phyloP scores from a whole-genome alignment of 1,284 basidiomycete genomes.

The Coriolopsis trogii region DNA sequence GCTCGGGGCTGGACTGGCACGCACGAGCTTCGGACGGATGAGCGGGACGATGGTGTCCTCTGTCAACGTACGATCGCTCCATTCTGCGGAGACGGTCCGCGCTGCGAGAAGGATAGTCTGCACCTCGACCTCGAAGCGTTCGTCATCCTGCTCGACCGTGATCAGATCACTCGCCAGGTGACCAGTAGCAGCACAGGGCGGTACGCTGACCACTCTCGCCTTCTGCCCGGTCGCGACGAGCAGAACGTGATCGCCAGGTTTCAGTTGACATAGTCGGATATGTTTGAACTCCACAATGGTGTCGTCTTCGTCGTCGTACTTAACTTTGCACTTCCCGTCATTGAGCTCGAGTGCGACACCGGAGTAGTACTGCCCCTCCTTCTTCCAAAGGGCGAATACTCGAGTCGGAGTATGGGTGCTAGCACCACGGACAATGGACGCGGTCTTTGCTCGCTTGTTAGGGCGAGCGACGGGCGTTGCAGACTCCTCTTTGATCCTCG shows the following conservation, averaged over 20 bases:
- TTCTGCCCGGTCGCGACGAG: constrained; percentile 31
- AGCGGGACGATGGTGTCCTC: constrained; percentile 44
- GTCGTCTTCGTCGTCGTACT: constrained; percentile 62
- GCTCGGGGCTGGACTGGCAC: constrained; percentile 47
- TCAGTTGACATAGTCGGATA: constrained; percentile 55
- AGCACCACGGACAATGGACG: constrained; percentile 12
- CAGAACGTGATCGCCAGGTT: constrained; percentile 59
- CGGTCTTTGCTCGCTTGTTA: constrained; percentile 32
- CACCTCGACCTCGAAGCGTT: constrained; percentile 36
- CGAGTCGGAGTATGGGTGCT: constrained; percentile 41
- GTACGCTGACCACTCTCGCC: constrained; percentile 40
- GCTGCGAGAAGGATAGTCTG: constrained; percentile 49
- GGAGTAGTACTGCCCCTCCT: constrained; percentile 61
- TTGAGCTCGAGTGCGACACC: constrained; percentile 50
- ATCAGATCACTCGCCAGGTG: constrained; percentile 39
- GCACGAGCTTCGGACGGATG: constrained; percentile 33
- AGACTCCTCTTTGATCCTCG: constrained; percentile 33
- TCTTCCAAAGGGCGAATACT: constrained; percentile 70
- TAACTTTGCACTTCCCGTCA: constrained; percentile 43
- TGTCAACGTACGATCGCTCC: constrained; percentile 53
- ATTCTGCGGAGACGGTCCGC: constrained; percentile 50
- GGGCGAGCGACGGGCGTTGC: constrained; percentile 34
- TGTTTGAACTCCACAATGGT: constrained; percentile 51
- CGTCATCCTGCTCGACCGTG: constrained; percentile 40
- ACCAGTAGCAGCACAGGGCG: constrained; percentile 21